Conservation (phyloP, 1,284 basidiomycete genomes). For the Naganishia cerealis region DNA sequence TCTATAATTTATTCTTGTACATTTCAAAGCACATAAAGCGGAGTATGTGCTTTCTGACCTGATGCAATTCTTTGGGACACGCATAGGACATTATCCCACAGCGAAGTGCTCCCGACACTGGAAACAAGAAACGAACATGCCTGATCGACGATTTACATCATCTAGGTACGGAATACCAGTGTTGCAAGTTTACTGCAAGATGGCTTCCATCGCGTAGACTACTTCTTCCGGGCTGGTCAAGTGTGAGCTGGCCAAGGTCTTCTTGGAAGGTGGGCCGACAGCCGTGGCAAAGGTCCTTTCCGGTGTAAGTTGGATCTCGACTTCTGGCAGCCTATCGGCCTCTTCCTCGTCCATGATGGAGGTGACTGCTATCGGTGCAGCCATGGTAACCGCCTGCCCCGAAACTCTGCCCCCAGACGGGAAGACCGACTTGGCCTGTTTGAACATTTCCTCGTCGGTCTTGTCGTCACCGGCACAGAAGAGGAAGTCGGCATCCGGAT, state of each 20-base stretch:
- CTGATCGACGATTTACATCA: not conserved
- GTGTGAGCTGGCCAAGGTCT: conserved; percentile 84
- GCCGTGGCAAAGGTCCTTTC: conserved; percentile 82
- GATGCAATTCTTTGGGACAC: not conserved
- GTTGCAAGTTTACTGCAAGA: conserved; percentile 24
- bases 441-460: conserved; percentile 98
- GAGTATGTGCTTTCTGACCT: not conserved
- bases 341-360: conserved; percentile 53
- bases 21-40: not conserved
- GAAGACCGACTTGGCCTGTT: conserved; percentile 64
- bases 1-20: conserved; percentile 3
- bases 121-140: not conserved
- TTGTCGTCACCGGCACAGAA: conserved; percentile 99
- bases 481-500: conserved; percentile 90
- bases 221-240: conserved; percentile 61
- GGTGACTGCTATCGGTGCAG: conserved; percentile 72
- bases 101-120: not conserved
- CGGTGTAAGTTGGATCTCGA: conserved; percentile 65
- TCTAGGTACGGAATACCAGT: not conserved
- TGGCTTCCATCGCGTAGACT: conserved; percentile 30
- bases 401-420: conserved; percentile 55
- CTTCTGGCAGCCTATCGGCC: conserved; percentile 55
- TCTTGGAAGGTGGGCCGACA: conserved; percentile 80
- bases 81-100: not conserved
- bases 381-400: conserved; percentile 58